Evolutionary conservation across 257 asterid genomes (phyloP).

Genomic region (Galeopsis tetrahit): DNA sequence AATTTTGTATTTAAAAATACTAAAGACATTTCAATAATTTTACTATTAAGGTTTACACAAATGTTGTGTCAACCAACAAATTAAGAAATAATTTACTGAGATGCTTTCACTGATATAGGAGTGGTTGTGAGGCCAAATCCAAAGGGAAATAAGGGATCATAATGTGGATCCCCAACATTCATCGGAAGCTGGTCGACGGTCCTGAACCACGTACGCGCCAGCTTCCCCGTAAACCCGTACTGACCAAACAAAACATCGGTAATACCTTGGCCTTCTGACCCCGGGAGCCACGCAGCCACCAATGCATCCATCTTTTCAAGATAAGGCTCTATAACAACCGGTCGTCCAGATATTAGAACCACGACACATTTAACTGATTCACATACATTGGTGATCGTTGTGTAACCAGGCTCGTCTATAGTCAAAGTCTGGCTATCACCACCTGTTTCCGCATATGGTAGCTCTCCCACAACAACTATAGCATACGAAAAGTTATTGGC

Average conservation of each 20-base stretch:
- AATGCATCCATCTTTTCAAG: constrained; percentile 52
- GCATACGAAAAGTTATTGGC: constrained; percentile 57
- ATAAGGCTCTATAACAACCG: constrained; percentile 55
- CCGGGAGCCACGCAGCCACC: constrained; percentile 72
- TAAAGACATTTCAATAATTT: too few relatives aligned
- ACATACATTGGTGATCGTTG: constrained; percentile 51
- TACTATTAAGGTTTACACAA: too few relatives aligned
- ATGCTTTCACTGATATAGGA: constrained; percentile 34
- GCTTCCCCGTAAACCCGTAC: constrained; percentile 58
- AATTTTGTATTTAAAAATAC: too few relatives aligned
- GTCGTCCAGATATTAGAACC: constrained; percentile 58
- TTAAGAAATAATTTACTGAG: constrained; percentile 20
- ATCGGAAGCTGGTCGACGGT: constrained; percentile 64
- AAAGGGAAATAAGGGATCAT: constrained; percentile 63
- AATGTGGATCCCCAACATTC: constrained; percentile 58
- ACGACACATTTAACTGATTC: constrained; percentile 48
- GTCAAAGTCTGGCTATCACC: constrained; percentile 57
- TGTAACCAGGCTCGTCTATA: constrained; percentile 45
- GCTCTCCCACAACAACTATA: constrained; percentile 63
- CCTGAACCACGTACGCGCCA: constrained; percentile 64
- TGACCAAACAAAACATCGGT: constrained; percentile 60
- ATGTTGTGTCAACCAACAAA: constrained; percentile 20
- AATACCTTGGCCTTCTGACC: constrained; percentile 65
- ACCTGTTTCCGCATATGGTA: constrained; percentile 53
- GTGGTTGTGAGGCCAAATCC: constrained; percentile 56